phyloP scores from a whole-genome alignment of 129 eudicot genomes.

The Chrysanthemum makinoi region DNA sequence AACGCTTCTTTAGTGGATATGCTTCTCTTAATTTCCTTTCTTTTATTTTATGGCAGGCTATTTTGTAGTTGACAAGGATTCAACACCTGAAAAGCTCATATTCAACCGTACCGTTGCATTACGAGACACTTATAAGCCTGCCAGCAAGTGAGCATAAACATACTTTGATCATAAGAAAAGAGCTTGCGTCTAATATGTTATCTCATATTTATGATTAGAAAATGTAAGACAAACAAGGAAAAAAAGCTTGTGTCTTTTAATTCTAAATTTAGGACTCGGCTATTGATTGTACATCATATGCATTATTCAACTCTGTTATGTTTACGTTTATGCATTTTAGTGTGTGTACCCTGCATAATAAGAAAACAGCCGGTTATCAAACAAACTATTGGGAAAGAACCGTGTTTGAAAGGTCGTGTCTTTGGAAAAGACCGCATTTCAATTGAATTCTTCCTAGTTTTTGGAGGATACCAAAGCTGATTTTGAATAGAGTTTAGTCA shows the following conservation, averaged over 20 bases:
- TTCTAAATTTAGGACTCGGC: neutral
- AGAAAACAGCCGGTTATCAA: constrained; percentile 1
- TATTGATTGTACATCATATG: constrained; percentile 13
- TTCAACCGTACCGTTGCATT: constrained; percentile 78
- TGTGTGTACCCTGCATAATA: constrained; percentile 4
- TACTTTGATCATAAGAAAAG: too few relatives aligned
- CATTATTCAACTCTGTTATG: constrained; percentile 15
- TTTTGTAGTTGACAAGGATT: constrained; percentile 80
- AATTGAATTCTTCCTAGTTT: constrained; percentile 5
- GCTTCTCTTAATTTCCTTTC: neutral
- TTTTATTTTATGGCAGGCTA: constrained; percentile 53
- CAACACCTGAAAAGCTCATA: constrained; percentile 72
- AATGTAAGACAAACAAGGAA: neutral
- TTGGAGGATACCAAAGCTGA: too few relatives aligned
- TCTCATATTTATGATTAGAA: neutral
- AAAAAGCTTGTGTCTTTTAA: neutral
- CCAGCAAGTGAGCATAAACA: constrained; percentile 52
- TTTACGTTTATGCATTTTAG: constrained; percentile 16
- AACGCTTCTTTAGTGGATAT: neutral
- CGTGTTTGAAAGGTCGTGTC: neutral
- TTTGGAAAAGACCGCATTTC: constrained; percentile 12
- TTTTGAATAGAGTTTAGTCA: too few relatives aligned
- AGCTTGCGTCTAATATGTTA: constrained; percentile 13
- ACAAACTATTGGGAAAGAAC: neutral
- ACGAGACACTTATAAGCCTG: constrained; percentile 75